These are phyloP conservation scores for Ophidiomyces ophidiicola DNA, from an alignment of 2,329 filamentous ascomycete species.

Conservation along the genomic window DNA sequence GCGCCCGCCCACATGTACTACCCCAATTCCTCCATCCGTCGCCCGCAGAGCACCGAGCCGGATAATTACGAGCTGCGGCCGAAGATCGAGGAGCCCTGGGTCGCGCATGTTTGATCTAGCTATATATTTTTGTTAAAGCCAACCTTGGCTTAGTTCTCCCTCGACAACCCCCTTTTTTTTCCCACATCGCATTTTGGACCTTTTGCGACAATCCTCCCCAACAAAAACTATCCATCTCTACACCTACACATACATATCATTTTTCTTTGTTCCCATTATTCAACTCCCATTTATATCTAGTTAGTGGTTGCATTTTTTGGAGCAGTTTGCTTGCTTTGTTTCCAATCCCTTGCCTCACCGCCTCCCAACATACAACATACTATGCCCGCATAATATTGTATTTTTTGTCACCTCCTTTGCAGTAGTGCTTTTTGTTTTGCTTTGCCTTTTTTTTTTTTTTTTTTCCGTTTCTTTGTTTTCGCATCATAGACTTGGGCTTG, in stretches of 20 bases:
- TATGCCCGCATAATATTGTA: conserved; percentile 1
- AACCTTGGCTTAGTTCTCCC: too few relatives aligned
- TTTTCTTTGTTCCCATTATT: too few relatives aligned
- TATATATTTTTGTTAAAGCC: too few relatives aligned
- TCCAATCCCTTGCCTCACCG: background rate
- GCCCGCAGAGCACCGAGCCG: conserved; percentile 64
- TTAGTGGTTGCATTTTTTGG: conserved; percentile 10
- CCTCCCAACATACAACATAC: background rate
- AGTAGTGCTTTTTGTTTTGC: too few relatives aligned
- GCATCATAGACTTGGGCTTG: too few relatives aligned
- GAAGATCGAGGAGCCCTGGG: conserved; percentile 18
- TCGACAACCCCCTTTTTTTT: too few relatives aligned
- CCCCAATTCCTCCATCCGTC: conserved; percentile 53
- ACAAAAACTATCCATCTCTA: too few relatives aligned
- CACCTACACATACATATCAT: background rate
- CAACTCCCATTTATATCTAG: background rate
- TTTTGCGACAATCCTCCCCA: too few relatives aligned
- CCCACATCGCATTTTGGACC: too few relatives aligned
- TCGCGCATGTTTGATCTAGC: background rate
- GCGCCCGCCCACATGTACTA: conserved; percentile 58
- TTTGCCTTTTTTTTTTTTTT: too few relatives aligned
- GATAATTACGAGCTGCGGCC: conserved; percentile 53
- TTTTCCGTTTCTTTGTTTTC: too few relatives aligned
- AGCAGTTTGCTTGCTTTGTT: conserved; percentile 5
- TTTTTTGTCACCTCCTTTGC: background rate